phyloP scores from a whole-genome alignment of 345 rosid genomes.

The Capsella bursapastoris region DNA sequence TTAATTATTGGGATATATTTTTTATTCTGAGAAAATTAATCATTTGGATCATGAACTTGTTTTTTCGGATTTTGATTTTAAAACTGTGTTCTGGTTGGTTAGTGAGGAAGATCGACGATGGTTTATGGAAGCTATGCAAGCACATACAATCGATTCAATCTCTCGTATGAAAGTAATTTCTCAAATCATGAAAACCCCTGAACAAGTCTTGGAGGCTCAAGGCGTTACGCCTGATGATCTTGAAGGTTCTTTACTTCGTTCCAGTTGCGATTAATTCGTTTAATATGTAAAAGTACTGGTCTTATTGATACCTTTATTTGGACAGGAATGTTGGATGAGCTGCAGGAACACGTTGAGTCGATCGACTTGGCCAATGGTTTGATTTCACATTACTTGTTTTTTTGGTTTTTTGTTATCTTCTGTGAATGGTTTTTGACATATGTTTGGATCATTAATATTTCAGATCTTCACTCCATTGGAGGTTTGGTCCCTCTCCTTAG shows the following conservation, averaged over 20 bases:
- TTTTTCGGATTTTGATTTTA: neutral
- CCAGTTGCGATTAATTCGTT: neutral
- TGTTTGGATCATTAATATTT: conserved; percentile 20
- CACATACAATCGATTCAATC: conserved; percentile 69
- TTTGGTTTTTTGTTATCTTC: neutral
- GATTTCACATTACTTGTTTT: conserved; percentile 13
- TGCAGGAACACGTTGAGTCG: conserved; percentile 42
- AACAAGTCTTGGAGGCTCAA: conserved; percentile 72
- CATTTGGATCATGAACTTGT: conserved; percentile 2
- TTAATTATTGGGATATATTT: neutral
- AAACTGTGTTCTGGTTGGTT: neutral
- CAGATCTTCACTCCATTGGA: conserved; percentile 93
- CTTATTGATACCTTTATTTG: conserved; percentile 2
- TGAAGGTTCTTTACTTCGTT: conserved; percentile 56
- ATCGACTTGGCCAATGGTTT: conserved; percentile 46
- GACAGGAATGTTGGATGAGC: conserved; percentile 47
- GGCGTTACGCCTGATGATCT: conserved; percentile 72
- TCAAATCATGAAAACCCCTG: conserved; percentile 77
- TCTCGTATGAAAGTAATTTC: conserved; percentile 88
- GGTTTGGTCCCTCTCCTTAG: conserved; percentile 86
- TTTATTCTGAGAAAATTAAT: neutral
- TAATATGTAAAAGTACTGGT: neutral
- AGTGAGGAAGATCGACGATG: conserved; percentile 91
- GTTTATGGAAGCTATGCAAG: conserved; percentile 98
- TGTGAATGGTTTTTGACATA: neutral